A percentile compares a stretch with the other conserved stretches of the same genome.
These are phyloP conservation scores for Xerocomellus intermedius DNA, from an alignment of 768 basidiomycete genomes.

Conservation along the genomic window DNA sequence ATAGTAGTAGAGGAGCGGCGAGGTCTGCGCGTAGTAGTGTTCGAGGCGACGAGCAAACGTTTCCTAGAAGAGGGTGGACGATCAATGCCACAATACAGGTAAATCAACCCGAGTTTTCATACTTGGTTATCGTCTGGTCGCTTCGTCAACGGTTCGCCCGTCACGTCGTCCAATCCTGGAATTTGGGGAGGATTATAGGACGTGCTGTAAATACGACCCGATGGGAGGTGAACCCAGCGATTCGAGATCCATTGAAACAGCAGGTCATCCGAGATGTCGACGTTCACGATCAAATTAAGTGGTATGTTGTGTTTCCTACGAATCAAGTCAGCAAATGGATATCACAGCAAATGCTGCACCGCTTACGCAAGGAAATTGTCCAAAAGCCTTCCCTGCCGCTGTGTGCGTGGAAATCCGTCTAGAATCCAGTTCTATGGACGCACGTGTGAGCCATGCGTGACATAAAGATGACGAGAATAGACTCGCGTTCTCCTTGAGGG, in stretches of 20 bases:
- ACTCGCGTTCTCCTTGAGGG: conserved; percentile 58
- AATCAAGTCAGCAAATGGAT: not conserved
- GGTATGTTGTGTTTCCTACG: conserved; percentile 59
- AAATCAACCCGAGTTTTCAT: conserved; percentile 24
- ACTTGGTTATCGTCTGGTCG: conserved; percentile 89
- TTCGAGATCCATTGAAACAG: conserved; percentile 81
- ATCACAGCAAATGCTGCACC: not conserved
- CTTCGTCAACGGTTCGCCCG: conserved; percentile 77
- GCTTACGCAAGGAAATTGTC: conserved; percentile 69
- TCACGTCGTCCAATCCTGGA: conserved; percentile 77
- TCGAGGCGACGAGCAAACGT: conserved; percentile 70
- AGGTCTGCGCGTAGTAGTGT: conserved; percentile 74
- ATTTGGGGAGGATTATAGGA: conserved; percentile 81
- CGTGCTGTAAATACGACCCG: conserved; percentile 84
- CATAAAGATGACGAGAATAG: conserved; percentile 4
- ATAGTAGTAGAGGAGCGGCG: conserved; percentile 80
- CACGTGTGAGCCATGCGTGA: conserved; percentile 6
- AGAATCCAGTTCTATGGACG: conserved; percentile 75
- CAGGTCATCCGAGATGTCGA: conserved; percentile 80
- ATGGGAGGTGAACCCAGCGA: conserved; percentile 82
- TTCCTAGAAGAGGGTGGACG: conserved; percentile 47
- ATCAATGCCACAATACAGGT: conserved; percentile 1
- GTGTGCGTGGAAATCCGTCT: conserved; percentile 88
- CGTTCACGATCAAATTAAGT: conserved; percentile 75
- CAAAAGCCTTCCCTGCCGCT: conserved; percentile 73